These are phyloP conservation scores for Backusella tarrabulga DNA, from an alignment of 192 early-diverging fungal species.

Conservation along the genomic window DNA sequence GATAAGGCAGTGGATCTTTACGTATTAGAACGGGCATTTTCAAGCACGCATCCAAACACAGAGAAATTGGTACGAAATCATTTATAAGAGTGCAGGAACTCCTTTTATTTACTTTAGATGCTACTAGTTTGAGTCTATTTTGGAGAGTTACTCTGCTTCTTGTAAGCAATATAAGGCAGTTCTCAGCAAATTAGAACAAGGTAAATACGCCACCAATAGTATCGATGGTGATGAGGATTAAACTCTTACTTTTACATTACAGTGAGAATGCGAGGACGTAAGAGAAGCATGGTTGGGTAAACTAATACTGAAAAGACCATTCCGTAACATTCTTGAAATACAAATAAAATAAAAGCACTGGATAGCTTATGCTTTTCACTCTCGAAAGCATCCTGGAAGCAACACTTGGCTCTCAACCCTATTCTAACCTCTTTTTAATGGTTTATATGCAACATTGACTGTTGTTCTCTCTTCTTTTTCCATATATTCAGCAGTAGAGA, in stretches of 20 bases:
- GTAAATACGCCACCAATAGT: slow-evolving; percentile 41
- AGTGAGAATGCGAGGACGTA: slow-evolving; percentile 79
- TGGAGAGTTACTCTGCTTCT: slow-evolving; percentile 60
- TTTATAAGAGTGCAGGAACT: neutral
- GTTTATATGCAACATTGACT: too few relatives aligned
- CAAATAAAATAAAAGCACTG: neutral
- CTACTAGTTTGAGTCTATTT: slow-evolving; percentile 70
- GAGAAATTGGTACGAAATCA: slow-evolving; percentile 61
- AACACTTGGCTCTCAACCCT: too few relatives aligned
- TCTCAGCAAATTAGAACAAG: slow-evolving; percentile 77
- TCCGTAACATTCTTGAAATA: neutral
- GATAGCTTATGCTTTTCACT: too few relatives aligned
- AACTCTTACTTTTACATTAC: neutral
- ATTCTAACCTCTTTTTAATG: too few relatives aligned
- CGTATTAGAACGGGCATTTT: slow-evolving; percentile 93
- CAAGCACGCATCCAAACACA: slow-evolving; percentile 90
- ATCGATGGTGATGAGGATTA: neutral
- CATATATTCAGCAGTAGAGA: too few relatives aligned
- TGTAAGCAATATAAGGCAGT: slow-evolving; percentile 59
- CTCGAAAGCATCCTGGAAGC: too few relatives aligned
- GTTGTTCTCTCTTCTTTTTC: too few relatives aligned
- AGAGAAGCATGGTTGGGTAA: slow-evolving; percentile 75
- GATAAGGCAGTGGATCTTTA: slow-evolving; percentile 99
- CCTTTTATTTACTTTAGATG: neutral
- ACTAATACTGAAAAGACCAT: neutral